A percentile compares a stretch with the other conserved stretches of the same genome.
These are phyloP conservation scores for Logfia minima DNA, from an alignment of 129 eudicot species.

Conservation along the genomic window DNA sequence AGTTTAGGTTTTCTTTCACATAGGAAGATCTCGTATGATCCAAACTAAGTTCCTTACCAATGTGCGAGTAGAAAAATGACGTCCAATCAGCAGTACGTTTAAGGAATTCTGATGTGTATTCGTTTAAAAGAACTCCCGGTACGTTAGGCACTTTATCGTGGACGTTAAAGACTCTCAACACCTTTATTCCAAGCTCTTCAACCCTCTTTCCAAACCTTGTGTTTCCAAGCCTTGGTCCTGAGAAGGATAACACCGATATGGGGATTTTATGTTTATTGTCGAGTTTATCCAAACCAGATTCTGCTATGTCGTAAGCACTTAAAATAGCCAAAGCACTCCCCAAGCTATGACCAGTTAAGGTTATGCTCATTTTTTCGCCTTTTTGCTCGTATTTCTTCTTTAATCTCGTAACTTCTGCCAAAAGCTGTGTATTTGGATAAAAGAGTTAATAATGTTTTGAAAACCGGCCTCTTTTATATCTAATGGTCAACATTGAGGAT, in stretches of 20 bases:
- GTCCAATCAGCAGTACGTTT: slow-evolving; percentile 28
- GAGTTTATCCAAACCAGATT: slow-evolving; percentile 34
- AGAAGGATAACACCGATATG: slow-evolving; percentile 45
- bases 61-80: slow-evolving; percentile 50
- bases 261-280: slow-evolving; percentile 36
- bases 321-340: slow-evolving; percentile 54
- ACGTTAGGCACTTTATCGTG: slow-evolving; percentile 51
- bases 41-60: slow-evolving; percentile 53
- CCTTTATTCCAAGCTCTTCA: slow-evolving; percentile 49
- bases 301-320: slow-evolving; percentile 55
- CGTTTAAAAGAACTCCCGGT: slow-evolving; percentile 49
- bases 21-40: slow-evolving; percentile 54
- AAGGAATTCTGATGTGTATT: slow-evolving; percentile 27
- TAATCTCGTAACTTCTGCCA: slow-evolving; percentile 44
- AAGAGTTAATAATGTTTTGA: not conserved
- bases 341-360: slow-evolving; percentile 58
- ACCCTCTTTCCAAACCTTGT: slow-evolving; percentile 41
- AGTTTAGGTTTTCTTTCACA: slow-evolving; percentile 41
- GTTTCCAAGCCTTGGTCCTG: slow-evolving; percentile 68
- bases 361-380: slow-evolving; percentile 50
- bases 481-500: no score
- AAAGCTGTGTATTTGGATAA: slow-evolving; percentile 14
- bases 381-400: slow-evolving; percentile 20
- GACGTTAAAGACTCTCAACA: slow-evolving; percentile 50
- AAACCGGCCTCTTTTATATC: not conserved